Evolutionary conservation across 371 early-diverging fungal genomes (phyloP).

Genomic region (Mortierella sp.): DNA sequence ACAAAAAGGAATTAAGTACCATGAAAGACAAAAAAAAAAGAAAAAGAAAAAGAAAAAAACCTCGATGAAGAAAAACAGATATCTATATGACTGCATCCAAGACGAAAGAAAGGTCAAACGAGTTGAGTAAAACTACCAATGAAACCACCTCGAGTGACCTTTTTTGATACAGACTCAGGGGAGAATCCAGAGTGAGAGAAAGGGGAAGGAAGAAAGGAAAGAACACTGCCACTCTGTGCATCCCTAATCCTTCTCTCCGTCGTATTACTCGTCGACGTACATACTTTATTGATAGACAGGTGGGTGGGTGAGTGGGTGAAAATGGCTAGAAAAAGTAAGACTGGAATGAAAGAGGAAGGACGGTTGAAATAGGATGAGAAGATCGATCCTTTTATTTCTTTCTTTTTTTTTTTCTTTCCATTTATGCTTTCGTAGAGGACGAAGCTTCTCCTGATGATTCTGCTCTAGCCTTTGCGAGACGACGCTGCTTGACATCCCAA

Average conservation of each 20-base stretch:
- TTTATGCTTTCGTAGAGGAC: background rate
- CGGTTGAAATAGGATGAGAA: too few species aligned
- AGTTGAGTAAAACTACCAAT: too few species aligned
- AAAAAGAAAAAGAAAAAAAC: background rate
- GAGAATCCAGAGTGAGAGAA: background rate
- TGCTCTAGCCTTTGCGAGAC: conserved; percentile 58
- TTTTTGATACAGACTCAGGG: background rate
- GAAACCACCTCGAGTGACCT: background rate
- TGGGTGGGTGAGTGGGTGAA: background rate
- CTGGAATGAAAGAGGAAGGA: background rate
- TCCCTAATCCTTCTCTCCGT: too few species aligned
- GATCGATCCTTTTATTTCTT: too few species aligned
- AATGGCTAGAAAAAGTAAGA: background rate
- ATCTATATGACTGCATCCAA: too few species aligned
- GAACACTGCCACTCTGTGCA: background rate
- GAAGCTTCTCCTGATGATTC: conserved; percentile 19
- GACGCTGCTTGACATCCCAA: conserved; percentile 94
- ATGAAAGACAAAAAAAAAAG: too few species aligned
- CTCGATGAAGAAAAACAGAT: background rate
- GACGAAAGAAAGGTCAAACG: too few species aligned
- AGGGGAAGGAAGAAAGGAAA: too few species aligned
- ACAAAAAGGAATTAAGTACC: background rate
- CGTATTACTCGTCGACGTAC: too few species aligned
- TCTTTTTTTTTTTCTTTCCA: background rate
- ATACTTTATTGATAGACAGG: too few species aligned